phyloP scores from a whole-genome alignment of 148 eudicot species.

The Nyssa sinensis region DNA sequence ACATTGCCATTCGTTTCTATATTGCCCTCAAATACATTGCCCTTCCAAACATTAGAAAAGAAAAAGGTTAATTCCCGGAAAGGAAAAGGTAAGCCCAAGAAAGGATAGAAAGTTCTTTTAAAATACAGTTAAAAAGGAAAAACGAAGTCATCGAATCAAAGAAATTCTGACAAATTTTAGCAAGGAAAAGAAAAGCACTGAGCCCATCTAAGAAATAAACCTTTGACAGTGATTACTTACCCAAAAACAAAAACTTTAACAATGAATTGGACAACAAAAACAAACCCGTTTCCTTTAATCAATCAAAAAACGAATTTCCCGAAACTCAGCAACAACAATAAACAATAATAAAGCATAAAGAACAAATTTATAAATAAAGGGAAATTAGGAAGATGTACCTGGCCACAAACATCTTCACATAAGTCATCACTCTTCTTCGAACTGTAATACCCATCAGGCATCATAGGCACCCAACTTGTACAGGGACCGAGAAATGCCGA shows the following conservation, averaged over 20 bases:
- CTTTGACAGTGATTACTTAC: too few relatives aligned
- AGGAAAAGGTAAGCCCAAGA: background rate
- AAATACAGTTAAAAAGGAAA: background rate
- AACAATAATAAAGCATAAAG: background rate
- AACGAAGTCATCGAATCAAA: background rate
- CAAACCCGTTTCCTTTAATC: background rate
- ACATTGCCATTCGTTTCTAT: background rate
- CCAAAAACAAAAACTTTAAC: background rate
- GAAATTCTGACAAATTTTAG: background rate
- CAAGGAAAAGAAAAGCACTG: background rate
- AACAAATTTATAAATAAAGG: background rate
- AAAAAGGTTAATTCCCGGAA: background rate
- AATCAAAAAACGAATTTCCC: background rate
- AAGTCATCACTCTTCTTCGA: conserved; percentile 68
- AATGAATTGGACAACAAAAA: background rate
- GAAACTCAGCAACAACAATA: background rate
- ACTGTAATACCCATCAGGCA: conserved; percentile 47
- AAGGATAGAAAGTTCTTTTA: background rate
- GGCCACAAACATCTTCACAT: conserved; percentile 49
- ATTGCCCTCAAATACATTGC: background rate
- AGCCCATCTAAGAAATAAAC: background rate
- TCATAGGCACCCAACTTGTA: conserved; percentile 15
- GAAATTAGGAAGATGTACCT: conserved; percentile 47
- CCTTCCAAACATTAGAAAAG: background rate
- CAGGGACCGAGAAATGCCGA: conserved; percentile 18